phyloP scores from a whole-genome alignment of 306 rosid genomes.

The Arachis hypogaea region DNA sequence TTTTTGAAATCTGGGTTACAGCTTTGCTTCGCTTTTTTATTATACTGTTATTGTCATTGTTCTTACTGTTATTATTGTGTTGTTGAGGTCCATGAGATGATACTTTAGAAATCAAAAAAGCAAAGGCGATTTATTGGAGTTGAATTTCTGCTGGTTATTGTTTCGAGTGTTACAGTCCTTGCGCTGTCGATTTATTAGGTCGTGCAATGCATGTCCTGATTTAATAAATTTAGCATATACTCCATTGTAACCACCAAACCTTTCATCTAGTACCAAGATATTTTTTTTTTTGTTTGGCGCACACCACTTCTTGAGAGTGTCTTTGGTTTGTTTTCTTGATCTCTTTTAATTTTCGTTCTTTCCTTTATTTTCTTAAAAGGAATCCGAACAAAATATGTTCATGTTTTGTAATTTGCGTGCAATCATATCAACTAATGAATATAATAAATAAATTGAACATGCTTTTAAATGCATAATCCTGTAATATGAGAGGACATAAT shows the following conservation, averaged over 20 bases:
- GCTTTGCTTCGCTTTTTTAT: constrained; percentile 21
- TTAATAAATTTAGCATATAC: constrained; percentile 4
- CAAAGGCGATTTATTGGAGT: background rate
- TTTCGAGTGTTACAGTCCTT: background rate
- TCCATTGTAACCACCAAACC: no score
- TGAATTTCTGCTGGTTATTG: constrained; percentile 24
- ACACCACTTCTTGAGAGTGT: background rate
- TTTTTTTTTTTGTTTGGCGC: no score
- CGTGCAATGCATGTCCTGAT: background rate
- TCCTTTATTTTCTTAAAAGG: background rate
- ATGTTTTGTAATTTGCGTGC: background rate
- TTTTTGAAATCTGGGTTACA: constrained; percentile 13
- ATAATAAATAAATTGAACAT: background rate
- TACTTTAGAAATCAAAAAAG: background rate
- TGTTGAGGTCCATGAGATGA: constrained; percentile 28
- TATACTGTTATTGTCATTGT: background rate
- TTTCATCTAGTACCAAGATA: no score
- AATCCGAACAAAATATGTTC: background rate
- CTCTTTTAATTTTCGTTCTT: background rate
- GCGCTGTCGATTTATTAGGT: constrained; percentile 15
- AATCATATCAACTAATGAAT: background rate
- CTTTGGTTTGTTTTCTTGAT: background rate
- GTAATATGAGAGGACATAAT: background rate
- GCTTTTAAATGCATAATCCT: background rate
- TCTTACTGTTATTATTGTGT: background rate